These are phyloP conservation scores for Atalantia buxifolia DNA, from an alignment of 345 rosid genomes.

Conservation along the genomic window DNA sequence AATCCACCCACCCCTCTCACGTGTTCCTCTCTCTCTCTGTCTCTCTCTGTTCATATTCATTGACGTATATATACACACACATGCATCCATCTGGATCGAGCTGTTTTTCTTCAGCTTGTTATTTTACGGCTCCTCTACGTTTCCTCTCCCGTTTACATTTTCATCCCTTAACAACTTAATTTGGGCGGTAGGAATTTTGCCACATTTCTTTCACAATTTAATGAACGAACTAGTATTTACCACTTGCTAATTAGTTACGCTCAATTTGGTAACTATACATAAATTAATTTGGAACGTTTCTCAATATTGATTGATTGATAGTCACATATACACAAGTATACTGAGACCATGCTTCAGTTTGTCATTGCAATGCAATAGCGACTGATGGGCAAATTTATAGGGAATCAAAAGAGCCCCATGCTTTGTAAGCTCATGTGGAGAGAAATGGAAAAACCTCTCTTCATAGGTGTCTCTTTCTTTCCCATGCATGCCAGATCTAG, in stretches of 20 bases:
- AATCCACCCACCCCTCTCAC: constrained; percentile 29
- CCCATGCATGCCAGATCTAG: not conserved
- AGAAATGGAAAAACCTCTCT: not conserved
- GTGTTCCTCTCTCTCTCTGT: constrained; percentile 14
- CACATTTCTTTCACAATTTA: not conserved
- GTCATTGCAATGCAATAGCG: not conserved
- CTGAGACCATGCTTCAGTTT: not conserved
- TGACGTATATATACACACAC: not conserved
- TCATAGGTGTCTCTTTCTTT: not conserved
- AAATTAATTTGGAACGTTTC: too few species aligned
- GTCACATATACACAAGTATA: not conserved
- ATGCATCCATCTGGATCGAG: constrained; percentile 6
- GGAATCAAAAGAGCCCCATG: not conserved
- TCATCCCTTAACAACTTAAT: not conserved
- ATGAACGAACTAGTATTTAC: too few species aligned
- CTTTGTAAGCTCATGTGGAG: not conserved
- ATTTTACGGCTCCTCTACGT: constrained; percentile 7
- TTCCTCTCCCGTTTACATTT: not conserved
- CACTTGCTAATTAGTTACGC: too few species aligned
- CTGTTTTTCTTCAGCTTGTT: constrained; percentile 1
- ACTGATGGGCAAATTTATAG: not conserved
- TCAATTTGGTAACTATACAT: too few species aligned
- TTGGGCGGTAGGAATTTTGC: not conserved
- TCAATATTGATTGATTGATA: not conserved
- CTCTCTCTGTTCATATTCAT: constrained; percentile 1